Evolutionary conservation across 495 filamentous ascomycete genomes (phyloP).

Genomic region (Neurospora tetrasperma): DNA sequence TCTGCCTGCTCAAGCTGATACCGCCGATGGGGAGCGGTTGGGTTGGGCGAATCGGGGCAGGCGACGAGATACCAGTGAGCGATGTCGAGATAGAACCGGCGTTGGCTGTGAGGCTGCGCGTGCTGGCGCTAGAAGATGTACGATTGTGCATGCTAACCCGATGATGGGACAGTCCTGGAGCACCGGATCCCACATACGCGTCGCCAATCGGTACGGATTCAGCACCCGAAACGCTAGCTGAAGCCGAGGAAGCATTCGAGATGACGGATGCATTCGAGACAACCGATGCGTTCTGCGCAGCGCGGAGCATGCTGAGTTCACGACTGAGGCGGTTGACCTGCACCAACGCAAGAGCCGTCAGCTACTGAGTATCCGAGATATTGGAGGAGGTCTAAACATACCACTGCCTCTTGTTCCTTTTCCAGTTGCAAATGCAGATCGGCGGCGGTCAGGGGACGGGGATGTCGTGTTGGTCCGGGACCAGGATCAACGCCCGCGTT

Average conservation of each 20-base stretch:
- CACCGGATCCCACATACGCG: constrained; percentile 20
- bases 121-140: constrained; percentile 41
- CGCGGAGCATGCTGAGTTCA: constrained; percentile 69
- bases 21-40: constrained; percentile 18
- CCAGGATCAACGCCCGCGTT: constrained; percentile 49
- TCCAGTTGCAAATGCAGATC: constrained; percentile 81
- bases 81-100: constrained; percentile 7
- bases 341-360: neutral
- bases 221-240: constrained; percentile 33
- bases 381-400: constrained; percentile 30
- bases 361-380: neutral
- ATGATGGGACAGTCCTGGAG: constrained; percentile 30
- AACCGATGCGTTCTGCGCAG: constrained; percentile 69
- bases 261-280: constrained; percentile 70
- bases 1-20: constrained; percentile 31
- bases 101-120: constrained; percentile 38
- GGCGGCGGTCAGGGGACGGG: constrained; percentile 72
- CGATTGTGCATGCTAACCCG: constrained; percentile 33
- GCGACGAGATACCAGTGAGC: constrained; percentile 22
- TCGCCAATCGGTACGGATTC: constrained; percentile 26
- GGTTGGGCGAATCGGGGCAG: constrained; percentile 23
- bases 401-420: constrained; percentile 91
- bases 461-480: constrained; percentile 68
- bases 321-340: constrained; percentile 88
- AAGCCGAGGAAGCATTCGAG: constrained; percentile 68